Evolutionary conservation across 192 early-diverging fungal species (phyloP), one percentile per base, ranked within the genome.

Genomic region (Backusella morwellensis): DNA sequence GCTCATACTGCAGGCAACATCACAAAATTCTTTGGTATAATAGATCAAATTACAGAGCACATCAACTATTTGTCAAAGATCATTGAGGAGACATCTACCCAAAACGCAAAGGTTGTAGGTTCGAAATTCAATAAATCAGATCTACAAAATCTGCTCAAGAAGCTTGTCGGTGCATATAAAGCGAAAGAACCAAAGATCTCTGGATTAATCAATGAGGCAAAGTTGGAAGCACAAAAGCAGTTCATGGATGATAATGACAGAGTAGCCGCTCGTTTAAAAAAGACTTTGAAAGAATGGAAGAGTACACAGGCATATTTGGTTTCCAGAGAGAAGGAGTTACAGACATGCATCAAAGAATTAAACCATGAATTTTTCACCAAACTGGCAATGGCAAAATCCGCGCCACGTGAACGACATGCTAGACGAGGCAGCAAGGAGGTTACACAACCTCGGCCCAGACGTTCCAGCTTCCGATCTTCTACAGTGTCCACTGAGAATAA

Each of bases 321-420:
- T 12, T 78, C 84, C 35, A 84, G 84, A 76, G 81, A 77, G 73
- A 79, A 87, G 44, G 86, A 86, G 66, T 72, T 89, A 19, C 76
- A 75, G 36, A 47, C 54, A 47, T 81, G 80, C 75, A 78, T 81
- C 14, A 68, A 81, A 50, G 63, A 74, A 66, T 56, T 81, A 23
- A 76, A 81, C 21, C 76, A 81, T 72, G 76, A 77, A 70, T 81
- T 74, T 56, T 81, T 77, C 75, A 75, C 78, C 19, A 79, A 79
- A 59, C 63, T 82, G 21, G 80, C 80, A 17, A 75, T 74, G 36
- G 77, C 80, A 1, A 77, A 77, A 40, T 70, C 67, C 2, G 23
- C 47, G 6, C 42, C 47, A 12, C 68, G 75, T 34, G 68, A 52
- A 35, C 36, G 70, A 29, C 36, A 42, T 42, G 66, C n/a, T 26